Evolutionary conservation across 2,329 filamentous ascomycete genomes (phyloP).

Genomic region (Erysiphe neolycopersici): DNA sequence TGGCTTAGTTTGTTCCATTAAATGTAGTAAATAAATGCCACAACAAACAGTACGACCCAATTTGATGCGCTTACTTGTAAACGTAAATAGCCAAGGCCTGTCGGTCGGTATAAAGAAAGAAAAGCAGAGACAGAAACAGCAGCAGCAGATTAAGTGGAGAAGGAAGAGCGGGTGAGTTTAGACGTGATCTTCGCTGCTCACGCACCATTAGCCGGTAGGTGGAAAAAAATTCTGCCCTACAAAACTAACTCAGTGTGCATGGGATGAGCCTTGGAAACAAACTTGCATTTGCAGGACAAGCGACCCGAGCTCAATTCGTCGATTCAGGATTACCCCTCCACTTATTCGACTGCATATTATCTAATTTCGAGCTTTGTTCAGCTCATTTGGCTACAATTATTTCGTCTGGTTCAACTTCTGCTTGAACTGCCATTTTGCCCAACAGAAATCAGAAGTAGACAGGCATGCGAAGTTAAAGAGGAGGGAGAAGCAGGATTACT

Average conservation of each 20-base stretch:
- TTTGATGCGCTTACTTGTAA: no score
- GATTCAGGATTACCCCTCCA: not conserved
- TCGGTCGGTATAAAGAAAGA: no score
- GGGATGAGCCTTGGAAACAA: not conserved
- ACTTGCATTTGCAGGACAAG: not conserved
- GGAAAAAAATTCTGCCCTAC: not conserved
- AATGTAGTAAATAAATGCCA: no score
- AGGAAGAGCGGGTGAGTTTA: not conserved
- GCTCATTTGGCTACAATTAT: not conserved
- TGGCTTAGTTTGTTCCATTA: no score
- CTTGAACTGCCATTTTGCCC: not conserved
- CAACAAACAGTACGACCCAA: no score
- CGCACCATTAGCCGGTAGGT: not conserved
- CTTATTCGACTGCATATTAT: not conserved
- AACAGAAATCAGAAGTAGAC: not conserved
- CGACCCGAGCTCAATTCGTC: not conserved
- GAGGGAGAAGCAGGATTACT: not conserved
- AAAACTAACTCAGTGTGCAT: not conserved
- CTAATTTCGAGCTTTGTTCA: not conserved
- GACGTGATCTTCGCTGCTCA: not conserved
- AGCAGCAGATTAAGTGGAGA: not conserved
- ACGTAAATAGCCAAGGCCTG: no score
- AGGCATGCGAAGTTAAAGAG: not conserved
- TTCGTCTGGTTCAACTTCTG: not conserved
- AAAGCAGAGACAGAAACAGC: no score